Evolutionary conservation across 768 basidiomycete genomes (phyloP), one percentile per base, ranked within the genome.

Genomic region (Kockovaella imperatae): DNA sequence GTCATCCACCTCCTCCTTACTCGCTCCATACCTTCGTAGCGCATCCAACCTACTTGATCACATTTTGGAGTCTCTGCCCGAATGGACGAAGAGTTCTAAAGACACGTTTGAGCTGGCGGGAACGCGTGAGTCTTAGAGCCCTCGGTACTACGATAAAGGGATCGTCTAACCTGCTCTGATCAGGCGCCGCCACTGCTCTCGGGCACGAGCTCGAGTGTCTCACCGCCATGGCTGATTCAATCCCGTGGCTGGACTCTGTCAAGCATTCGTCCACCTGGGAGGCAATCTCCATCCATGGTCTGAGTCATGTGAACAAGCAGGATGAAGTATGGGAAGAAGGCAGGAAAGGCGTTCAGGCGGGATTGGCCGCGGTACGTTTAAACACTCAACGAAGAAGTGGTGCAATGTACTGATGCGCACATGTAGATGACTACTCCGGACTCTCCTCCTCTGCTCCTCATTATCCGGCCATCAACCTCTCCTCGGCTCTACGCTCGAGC

Each of bases 401-500:
- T n/a, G n/a, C n/a, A n/a, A n/a, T n/a, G n/a, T n/a, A n/a, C n/a
- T n/a, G n/a, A n/a, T n/a, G n/a, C n/a, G n/a, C 11, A 7, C 21
- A 29, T 35, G 15, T 26, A 67, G 68, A 69, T 69, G 68, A 63
- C 65, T 13, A 45, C 47, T 23, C 59, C 61, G 3, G 44, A 52
- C 40, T 63, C 64, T 10, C 65, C 68, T 18, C 66, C 68, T 30
- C 42, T 70, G 4, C 56, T 67, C 36, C 45, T 70, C n/a, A 58
- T 70, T 42, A 59, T 70, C 57, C 50, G 61, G 29, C 68, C 68
- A 25, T 49, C 46, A 30, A 45, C 31, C 31, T 30, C 43, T 36
- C 56, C 47, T 42, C 35, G 42, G 28, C 20, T 41, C 40, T 28
- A 4, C 23, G 11, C 36, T 34, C 45, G 52, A 35, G 42, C 47